Percentiles rank a stretch among this genome's conserved stretches.
These are phyloP conservation scores for Rhizopogon salebrosus DNA, from an alignment of 768 basidiomycete genomes.

Conservation along the genomic window DNA sequence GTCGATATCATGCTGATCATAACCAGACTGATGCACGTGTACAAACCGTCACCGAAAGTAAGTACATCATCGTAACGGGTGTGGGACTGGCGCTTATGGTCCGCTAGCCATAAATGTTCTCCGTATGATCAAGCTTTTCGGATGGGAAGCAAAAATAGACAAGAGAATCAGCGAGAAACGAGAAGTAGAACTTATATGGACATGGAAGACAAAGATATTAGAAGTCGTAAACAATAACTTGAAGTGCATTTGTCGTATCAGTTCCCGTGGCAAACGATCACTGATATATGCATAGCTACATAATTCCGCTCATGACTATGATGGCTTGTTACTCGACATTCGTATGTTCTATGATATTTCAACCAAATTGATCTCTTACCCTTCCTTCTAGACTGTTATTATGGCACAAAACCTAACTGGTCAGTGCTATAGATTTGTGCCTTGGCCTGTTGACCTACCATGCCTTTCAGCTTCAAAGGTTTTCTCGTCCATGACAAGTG, in stretches of 20 bases:
- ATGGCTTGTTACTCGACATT: conserved; percentile 57
- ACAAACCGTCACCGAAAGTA: conserved; percentile 57
- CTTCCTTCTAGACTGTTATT: conserved; percentile 7
- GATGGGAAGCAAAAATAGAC: conserved; percentile 55
- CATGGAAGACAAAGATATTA: conserved; percentile 49
- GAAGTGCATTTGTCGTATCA: conserved; percentile 3
- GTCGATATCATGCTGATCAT: background rate
- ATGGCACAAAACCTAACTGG: conserved; percentile 11
- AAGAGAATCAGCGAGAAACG: conserved; percentile 50
- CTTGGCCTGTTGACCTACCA: conserved; percentile 1
- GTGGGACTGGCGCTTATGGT: conserved; percentile 4
- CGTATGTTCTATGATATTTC: conserved; percentile 26
- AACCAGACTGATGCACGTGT: conserved; percentile 56
- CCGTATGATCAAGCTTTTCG: conserved; percentile 71
- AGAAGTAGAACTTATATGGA: conserved; percentile 52
- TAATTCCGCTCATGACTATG: conserved; percentile 64
- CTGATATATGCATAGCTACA: conserved; percentile 32
- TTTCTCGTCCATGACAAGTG: conserved; percentile 34
- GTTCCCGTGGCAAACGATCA: background rate
- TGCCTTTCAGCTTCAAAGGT: conserved; percentile 27
- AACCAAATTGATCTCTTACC: background rate
- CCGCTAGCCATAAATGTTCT: conserved; percentile 46
- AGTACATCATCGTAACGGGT: conserved; percentile 9
- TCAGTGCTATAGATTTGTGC: background rate
- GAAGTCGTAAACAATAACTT: conserved; percentile 35